phyloP scores from a whole-genome alignment of 257 asterid species.

The Haberlea rhodopensis region DNA sequence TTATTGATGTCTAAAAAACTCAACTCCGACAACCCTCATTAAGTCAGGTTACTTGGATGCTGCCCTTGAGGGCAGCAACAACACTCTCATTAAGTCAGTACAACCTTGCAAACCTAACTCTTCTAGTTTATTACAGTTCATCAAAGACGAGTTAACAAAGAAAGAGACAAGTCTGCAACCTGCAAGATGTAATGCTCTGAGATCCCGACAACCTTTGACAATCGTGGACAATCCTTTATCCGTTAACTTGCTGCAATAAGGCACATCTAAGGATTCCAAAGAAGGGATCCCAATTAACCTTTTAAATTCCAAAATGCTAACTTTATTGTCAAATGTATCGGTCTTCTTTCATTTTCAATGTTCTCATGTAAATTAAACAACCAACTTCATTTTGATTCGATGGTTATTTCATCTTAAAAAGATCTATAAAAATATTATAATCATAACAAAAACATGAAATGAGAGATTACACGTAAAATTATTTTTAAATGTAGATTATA shows the following conservation, averaged over 20 bases:
- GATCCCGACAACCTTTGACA: constrained; percentile 63
- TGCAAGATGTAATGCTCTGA: constrained; percentile 61
- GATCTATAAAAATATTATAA: too few relatives aligned
- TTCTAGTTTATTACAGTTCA: too few relatives aligned
- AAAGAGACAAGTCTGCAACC: constrained; percentile 81
- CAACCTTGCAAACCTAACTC: constrained; percentile 75
- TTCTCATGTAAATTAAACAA: not conserved
- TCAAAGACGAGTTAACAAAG: constrained; percentile 40
- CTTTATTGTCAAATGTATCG: not conserved
- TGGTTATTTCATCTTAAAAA: too few relatives aligned
- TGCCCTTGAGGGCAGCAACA: too few relatives aligned
- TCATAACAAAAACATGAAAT: not conserved
- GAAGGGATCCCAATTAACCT: constrained; percentile 52
- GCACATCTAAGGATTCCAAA: constrained; percentile 70
- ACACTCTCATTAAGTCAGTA: constrained; percentile 53
- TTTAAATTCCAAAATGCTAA: not conserved
- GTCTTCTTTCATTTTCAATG: not conserved
- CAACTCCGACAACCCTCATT: constrained; percentile 54
- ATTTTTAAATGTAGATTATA: not conserved
- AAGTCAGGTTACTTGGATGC: too few relatives aligned
- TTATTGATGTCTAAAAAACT: constrained; percentile 68
- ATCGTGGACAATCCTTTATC: constrained; percentile 78
- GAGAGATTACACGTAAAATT: not conserved
- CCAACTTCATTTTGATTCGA: not conserved
- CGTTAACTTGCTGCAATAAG: constrained; percentile 82